Conservation (phyloP, 2,329 filamentous ascomycete species). For the Fusarium falciforme region DNA sequence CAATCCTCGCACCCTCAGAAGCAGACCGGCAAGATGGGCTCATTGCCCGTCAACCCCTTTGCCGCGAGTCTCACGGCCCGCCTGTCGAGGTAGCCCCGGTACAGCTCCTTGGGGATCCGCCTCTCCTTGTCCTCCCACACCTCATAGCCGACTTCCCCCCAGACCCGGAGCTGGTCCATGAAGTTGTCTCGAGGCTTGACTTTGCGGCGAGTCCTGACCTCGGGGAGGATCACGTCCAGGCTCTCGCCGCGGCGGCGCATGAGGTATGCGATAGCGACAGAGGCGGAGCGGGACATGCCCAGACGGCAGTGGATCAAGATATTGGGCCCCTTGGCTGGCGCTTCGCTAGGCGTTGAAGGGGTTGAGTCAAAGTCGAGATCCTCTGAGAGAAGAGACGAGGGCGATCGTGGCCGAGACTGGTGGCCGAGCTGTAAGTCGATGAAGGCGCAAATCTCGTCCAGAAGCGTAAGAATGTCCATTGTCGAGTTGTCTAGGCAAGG, state of each 20-base stretch:
- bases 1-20: constrained; percentile 6
- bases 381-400: not conserved
- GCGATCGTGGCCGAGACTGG: not conserved
- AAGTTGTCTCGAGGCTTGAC: constrained; percentile 47
- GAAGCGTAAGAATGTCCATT: constrained; percentile 38
- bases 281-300: constrained; percentile 48
- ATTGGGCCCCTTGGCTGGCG: constrained; percentile 10
- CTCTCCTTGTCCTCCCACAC: constrained; percentile 45
- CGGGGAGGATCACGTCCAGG: constrained; percentile 27
- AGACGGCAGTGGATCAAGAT: constrained; percentile 51
- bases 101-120: constrained; percentile 42
- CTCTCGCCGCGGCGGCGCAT: constrained; percentile 43
- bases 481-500: constrained; percentile 39
- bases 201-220: constrained; percentile 36
- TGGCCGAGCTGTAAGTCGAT: constrained; percentile 34
- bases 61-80: constrained; percentile 32
- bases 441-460: constrained; percentile 42
- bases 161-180: constrained; percentile 47
- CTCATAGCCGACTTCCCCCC: constrained; percentile 45
- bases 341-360: constrained; percentile 14
- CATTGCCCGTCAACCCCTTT: constrained; percentile 36
- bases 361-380: constrained; percentile 7
- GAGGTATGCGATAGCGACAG: constrained; percentile 47
- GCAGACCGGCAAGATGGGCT: constrained; percentile 28
- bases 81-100: constrained; percentile 35